Base-by-base conservation (phyloP, 495 filamentous ascomycete species). In the Acidomyces sp. region DNA sequence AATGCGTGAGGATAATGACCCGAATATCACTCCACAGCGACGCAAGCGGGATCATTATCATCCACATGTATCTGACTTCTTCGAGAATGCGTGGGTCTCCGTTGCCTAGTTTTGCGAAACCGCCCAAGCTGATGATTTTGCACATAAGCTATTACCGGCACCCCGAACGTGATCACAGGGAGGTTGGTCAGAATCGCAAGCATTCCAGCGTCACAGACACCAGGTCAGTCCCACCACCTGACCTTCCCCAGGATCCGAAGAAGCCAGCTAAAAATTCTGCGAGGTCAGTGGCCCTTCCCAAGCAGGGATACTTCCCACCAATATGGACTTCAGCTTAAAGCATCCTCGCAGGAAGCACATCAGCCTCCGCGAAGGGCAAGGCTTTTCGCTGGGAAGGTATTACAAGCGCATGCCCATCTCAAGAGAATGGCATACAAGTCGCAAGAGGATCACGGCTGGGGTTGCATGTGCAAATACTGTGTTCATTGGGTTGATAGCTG, bases 391-490 rank as follows among this genome's bases (percentile, higher is more conserved):
- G 18, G 43, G 50, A 12, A 39, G 48, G 17, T 53, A 56, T 48
- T 45, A 52, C 27, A 41, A 54, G 3, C 48, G 55, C 7, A 47
- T 56, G 39, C 59, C 62, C 6, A 57, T 66, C 44, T 76, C 78
- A 15, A 63, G 78, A 42, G 75, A 82, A 53, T 83, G 76, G 78
- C 68, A 66, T 29, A 66, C 66, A 5, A 46, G 53, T 18, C 69
- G 74, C 39, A 86, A 86, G 63, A 56, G 78, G 43, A 74, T 77
- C 39, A 66, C 71, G 43, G 80, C 81, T 5, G 57, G 63, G 0
- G 69, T 83, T 51, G 69, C 77, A n/a, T 85, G 81, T 52, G 61
- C 74, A 33, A 82, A 76, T 42, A 81, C 79, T 5, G 70, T 71
- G 11, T 57, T 80, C 31, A 60, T 84, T 43, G 82, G 81, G 3